Percentiles rank a stretch among this genome's conserved stretches.
These are phyloP conservation scores for Saturnispora serradocipensis DNA, from an alignment of 805 yeast genomes.

Conservation along the genomic window DNA sequence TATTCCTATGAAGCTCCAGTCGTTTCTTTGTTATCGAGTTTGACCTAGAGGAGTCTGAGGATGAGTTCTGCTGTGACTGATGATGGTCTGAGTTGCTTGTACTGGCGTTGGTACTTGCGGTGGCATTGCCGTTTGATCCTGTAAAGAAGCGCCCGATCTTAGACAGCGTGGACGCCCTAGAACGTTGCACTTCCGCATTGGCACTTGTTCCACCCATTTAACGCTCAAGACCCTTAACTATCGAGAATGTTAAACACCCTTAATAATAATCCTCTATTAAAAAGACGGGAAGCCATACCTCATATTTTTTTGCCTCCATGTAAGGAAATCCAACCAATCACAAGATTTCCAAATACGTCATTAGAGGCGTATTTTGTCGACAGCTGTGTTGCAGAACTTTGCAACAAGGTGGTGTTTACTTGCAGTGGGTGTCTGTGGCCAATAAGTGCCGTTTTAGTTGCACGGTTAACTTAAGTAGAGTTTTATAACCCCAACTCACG, in stretches of 20 bases:
- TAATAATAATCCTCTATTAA: not conserved
- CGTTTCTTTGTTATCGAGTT: not conserved
- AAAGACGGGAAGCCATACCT: not conserved
- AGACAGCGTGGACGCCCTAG: not conserved
- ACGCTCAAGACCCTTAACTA: not conserved
- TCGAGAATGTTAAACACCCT: not conserved
- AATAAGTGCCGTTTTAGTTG: too few relatives aligned
- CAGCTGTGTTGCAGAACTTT: not conserved
- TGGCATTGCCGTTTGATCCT: not conserved
- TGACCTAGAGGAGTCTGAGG: slow-evolving; percentile 1
- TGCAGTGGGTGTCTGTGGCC: not conserved
- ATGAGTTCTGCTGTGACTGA: not conserved
- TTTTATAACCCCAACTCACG: too few relatives aligned
- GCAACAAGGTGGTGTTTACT: not conserved
- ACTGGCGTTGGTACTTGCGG: not conserved
- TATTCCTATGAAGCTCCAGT: not conserved
- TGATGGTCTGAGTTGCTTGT: not conserved
- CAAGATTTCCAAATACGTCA: not conserved
- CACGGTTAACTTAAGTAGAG: too few relatives aligned
- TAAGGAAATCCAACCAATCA: not conserved
- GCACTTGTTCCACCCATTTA: not conserved
- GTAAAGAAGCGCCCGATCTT: not conserved
- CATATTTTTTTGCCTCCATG: not conserved
- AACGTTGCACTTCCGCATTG: not conserved
- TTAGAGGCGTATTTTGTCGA: not conserved